Evolutionary conservation across 2,329 filamentous ascomycete species (phyloP).

Genomic region (Alternaria conjuncta): DNA sequence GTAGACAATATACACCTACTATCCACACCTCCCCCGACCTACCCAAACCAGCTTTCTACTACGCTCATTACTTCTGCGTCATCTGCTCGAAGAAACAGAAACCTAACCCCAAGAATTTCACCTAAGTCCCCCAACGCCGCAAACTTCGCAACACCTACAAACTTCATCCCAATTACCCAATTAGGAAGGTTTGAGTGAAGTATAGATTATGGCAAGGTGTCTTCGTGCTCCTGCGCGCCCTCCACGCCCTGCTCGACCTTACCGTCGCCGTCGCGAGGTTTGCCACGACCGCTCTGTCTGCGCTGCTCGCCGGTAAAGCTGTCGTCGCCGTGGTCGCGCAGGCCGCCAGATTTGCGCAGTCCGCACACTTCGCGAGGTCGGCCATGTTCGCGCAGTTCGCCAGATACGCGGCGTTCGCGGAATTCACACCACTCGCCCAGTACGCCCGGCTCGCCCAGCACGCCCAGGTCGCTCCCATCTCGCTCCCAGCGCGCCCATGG

Average conservation of each 20-base stretch:
- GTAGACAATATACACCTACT: not conserved
- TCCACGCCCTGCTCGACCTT: not conserved
- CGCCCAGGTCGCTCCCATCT: not conserved
- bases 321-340: not conserved
- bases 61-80: no score
- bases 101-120: no score
- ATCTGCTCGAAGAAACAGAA: no score
- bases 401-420: not conserved
- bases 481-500: not conserved
- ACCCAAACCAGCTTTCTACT: not conserved
- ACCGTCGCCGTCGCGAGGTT: not conserved
- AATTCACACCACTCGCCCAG: not conserved
- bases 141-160: not conserved
- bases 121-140: no score
- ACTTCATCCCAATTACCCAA: not conserved
- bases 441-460: no score
- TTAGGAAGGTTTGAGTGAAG: not conserved
- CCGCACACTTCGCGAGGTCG: not conserved
- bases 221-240: not conserved
- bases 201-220: not conserved
- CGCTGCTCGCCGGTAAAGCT: not conserved
- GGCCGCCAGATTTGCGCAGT: not conserved
- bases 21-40: not conserved
- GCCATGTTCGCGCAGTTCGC: not conserved
- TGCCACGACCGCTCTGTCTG: not conserved